Base-by-base conservation (phyloP, 2,329 filamentous ascomycete species). In the Alternaria ethzedia region DNA sequence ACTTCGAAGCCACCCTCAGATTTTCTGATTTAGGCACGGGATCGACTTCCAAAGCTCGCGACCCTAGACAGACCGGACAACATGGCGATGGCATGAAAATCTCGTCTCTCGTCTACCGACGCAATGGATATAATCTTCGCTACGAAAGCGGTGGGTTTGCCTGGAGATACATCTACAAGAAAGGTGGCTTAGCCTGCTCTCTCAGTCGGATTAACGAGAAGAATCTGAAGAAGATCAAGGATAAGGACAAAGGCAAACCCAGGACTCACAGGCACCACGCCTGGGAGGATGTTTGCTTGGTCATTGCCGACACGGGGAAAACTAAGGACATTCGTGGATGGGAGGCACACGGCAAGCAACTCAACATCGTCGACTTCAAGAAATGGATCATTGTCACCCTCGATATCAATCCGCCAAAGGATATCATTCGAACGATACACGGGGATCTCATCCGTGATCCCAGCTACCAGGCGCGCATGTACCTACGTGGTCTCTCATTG, bases 81-180 rank as follows among this genome's bases (percentile, higher is more conserved):
- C 66, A 69, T 61, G 68, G 69, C 8, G 70, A 74, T 30, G 69
- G 72, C 4, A 44, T 73, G 45, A 74, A 74, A 54, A 32, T 72
- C 0, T 54, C 65, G 10, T 63, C 62, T 15, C 59, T 69, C 1
- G 47, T 70, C 23, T 60, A 62, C 25, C 61, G 56, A 10, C 62
- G 64, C 28, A 57, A 64, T 6, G 63, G 66, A n/a, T 59, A 68
- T 28, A 64, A 51, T 10, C 44, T 66, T n/a, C 11, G 28, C 13
- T 63, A 68, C 21, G 41, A 58, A 17, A 65, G 59, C 23, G 23
- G n/a, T 54, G 62, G 59, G 11, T 68, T 70, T 28, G 47, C 21
- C 2, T 66, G 63, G 55, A 45, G 57, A 26, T 57, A 54, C 17
- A 44, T 46, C 2, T 68, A 49, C 51, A 61, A 47, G 44, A 56